A percentile compares a stretch with the other conserved stretches of the same genome.
phyloP scores from a whole-genome alignment of 2,329 filamentous ascomycete genomes.

The Rosellinia necatrix region DNA sequence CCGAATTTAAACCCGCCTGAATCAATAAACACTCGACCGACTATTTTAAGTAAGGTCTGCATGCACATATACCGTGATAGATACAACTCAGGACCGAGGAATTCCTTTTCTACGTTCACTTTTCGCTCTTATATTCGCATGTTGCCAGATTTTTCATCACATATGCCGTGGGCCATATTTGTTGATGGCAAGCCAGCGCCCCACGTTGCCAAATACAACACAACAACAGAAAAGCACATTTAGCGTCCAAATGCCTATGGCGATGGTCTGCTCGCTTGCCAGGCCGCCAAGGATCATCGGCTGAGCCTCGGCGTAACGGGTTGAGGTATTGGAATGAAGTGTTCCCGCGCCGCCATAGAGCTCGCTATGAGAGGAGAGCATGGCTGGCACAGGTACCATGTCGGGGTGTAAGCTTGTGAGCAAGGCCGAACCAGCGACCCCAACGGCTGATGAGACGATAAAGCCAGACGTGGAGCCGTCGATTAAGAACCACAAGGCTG shows the following conservation, averaged over 20 bases:
- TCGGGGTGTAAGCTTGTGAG: slow-evolving; percentile 77
- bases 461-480: slow-evolving; percentile 88
- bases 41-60: background rate
- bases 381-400: slow-evolving; percentile 70
- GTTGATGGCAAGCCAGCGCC: slow-evolving; percentile 72
- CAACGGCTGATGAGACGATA: slow-evolving; percentile 74
- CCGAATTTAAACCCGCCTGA: background rate
- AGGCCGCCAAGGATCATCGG: slow-evolving; percentile 55
- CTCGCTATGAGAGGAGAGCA: slow-evolving; percentile 38
- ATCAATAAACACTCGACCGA: slow-evolving; percentile 1
- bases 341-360: slow-evolving; percentile 7
- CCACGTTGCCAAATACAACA: slow-evolving; percentile 95
- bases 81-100: background rate
- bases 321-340: slow-evolving; percentile 15
- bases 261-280: slow-evolving; percentile 66
- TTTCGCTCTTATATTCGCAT: background rate
- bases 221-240: slow-evolving; percentile 95
- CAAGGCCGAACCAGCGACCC: slow-evolving; percentile 72
- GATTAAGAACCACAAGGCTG: slow-evolving; percentile 93
- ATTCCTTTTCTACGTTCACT: background rate
- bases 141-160: slow-evolving; percentile 47
- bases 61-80: slow-evolving; percentile 12
- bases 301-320: slow-evolving; percentile 3
- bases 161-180: slow-evolving; percentile 46
- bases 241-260: slow-evolving; percentile 83